Base-by-base conservation (phyloP, 2,329 filamentous ascomycete genomes). In the Phaeosphaeriaceae sp. region DNA sequence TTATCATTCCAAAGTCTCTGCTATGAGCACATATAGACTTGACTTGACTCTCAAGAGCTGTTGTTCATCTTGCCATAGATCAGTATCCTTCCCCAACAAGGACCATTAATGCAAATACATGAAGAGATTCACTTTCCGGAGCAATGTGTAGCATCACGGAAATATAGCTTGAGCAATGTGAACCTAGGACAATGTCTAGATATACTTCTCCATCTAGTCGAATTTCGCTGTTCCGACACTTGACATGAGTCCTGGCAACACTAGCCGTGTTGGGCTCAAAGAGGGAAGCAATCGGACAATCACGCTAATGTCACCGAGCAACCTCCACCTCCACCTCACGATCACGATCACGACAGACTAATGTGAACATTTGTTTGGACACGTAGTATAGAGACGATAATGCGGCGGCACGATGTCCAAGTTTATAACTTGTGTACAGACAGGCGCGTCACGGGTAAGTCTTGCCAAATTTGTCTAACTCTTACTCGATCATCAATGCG, bases 391-490 rank as follows among this genome's bases (percentile, higher is more conserved):
- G 44, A 4, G 20, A 45, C 41, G 36, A 61, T 47, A 24, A 58
- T 56, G 49, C 41, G 31, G 45, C 9, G 19, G 13, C 57, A 51
- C 7, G 22, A 65, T 62, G 62, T 57, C 51, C 40, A 60, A 59
- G 51, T 57, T 56, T 22, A 66, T 73, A 15, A 60, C 57, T 5
- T 75, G 71, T 54, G 61, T 70, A 9, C 58, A 61, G 22, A 72
- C 68, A 22, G 66, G 64, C 19, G 46, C 46, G 22, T 48, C 17
- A 7, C 1, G 15, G 11, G 46, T 48, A 1, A 31, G 46, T 48
- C 13, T 40, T 48, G 4, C 11, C 15, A 11, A 4, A 9, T 11
- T 3, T 25, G 6, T 31, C 24, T 48, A 3, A 17, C 15, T 19
- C 11, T 46, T n/a, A n/a, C n/a, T n/a, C n/a, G n/a, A n/a, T n/a